These are phyloP conservation scores for Geranomyces michiganensis DNA, from an alignment of 192 early-diverging fungal genomes.

Conservation along the genomic window DNA sequence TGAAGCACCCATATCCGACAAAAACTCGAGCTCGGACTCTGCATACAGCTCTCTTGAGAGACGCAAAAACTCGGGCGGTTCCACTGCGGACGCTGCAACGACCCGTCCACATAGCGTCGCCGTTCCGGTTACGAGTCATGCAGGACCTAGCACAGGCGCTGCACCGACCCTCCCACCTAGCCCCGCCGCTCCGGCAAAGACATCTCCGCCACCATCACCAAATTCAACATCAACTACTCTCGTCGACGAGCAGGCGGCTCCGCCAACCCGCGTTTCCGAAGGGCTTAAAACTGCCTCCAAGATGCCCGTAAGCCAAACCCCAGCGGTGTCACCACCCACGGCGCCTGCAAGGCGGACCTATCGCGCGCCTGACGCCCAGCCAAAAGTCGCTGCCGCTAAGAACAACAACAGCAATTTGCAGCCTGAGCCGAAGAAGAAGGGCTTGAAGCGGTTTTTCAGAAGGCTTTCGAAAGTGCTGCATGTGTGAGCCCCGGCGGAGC, in stretches of 20 bases:
- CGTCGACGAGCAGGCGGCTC: neutral
- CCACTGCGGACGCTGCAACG: neutral
- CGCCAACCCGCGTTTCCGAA: too few relatives aligned
- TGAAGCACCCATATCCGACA: neutral
- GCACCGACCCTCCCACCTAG: too few relatives aligned
- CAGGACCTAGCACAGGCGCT: too few relatives aligned
- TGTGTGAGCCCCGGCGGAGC: too few relatives aligned
- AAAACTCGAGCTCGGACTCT: neutral
- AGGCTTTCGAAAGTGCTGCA: neutral
- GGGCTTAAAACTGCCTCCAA: neutral
- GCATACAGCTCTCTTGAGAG: slow-evolving; percentile 3
- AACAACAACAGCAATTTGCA: neutral
- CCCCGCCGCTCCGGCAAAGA: too few relatives aligned
- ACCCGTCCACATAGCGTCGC: too few relatives aligned
- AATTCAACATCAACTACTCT: neutral
- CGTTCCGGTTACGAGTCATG: too few relatives aligned
- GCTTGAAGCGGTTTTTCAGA: neutral
- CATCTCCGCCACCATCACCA: neutral
- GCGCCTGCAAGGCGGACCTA: neutral
- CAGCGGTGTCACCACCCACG: neutral
- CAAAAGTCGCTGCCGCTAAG: neutral
- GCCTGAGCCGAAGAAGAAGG: neutral
- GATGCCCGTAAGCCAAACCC: neutral
- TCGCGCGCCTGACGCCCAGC: slow-evolving; percentile 1
- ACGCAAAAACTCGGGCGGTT: slow-evolving; percentile 1